These are phyloP conservation scores for Coemansia sp. DNA, from an alignment of 192 early-diverging fungal genomes.

Conservation along the genomic window DNA sequence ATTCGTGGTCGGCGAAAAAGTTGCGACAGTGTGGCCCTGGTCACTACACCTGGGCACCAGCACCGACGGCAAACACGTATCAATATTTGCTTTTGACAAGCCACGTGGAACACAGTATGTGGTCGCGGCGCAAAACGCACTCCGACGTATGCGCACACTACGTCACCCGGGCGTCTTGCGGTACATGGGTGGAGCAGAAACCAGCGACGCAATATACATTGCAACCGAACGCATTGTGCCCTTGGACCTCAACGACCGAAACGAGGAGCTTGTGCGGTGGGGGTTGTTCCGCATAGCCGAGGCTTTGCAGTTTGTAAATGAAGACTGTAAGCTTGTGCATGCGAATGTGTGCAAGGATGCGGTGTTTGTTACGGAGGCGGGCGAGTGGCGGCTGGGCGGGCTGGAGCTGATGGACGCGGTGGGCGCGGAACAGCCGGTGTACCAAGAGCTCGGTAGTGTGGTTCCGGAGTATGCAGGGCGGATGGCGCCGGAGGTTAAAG, in stretches of 20 bases:
- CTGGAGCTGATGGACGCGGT: conserved; percentile 74
- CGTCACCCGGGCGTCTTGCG: conserved; percentile 84
- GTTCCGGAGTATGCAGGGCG: conserved; percentile 39
- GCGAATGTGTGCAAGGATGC: conserved; percentile 77
- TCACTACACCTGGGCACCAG: conserved; percentile 48
- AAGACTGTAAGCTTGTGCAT: conserved; percentile 83
- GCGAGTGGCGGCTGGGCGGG: conserved; percentile 95
- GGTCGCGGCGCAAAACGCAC: conserved; percentile 84
- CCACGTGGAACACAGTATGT: conserved; percentile 63
- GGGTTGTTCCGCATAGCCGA: conserved; percentile 89
- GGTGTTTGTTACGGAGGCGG: conserved; percentile 84
- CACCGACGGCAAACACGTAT: conserved; percentile 62
- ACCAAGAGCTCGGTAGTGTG: conserved; percentile 25
- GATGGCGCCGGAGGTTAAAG: conserved; percentile 41
- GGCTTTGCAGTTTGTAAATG: conserved; percentile 83
- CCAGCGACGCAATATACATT: conserved; percentile 69
- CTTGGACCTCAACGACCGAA: conserved; percentile 58
- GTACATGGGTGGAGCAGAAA: conserved; percentile 84
- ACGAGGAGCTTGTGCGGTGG: conserved; percentile 68
- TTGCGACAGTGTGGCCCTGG: conserved; percentile 57
- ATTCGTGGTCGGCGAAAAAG: conserved; percentile 64
- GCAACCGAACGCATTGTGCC: conserved; percentile 85
- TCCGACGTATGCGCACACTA: conserved; percentile 82
- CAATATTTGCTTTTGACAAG: conserved; percentile 85
- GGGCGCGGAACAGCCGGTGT: conserved; percentile 53